Base-by-base conservation (phyloP, 1,284 basidiomycete genomes). In the Anthracocystis setariae region DNA sequence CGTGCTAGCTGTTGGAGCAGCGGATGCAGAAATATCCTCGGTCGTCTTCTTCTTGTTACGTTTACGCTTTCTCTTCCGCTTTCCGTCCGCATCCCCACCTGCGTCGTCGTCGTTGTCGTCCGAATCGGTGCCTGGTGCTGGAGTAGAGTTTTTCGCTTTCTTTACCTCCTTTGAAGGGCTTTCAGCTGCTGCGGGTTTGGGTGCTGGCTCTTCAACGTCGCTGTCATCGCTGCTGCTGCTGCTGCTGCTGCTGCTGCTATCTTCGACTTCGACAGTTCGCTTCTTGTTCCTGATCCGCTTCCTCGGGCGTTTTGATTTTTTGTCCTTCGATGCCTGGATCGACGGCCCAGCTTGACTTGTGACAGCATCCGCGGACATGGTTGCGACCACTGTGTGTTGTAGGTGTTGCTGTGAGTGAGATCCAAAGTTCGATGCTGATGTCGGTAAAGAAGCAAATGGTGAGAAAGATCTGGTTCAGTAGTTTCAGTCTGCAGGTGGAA, bases 61-160 rank as follows among this genome's bases (percentile, higher is more conserved):
- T 47, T 73, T 73, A 3, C 70, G 59, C 60, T 73, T 73, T 24
- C 70, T 50, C 46, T 73, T 73, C 27, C 64, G 60, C 43, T 73
- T 73, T 4, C 43, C 69, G 25, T 57, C 63, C 9, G 27, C 52
- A 12, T 64, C 46, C 23, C 33, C 60, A 33, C 27, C 46, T 27
- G 40, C 63, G 15, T 57, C 51, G 24, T 46, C 46, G 17, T 64
- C 57, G 35, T 48, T 46, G 13, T 51, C 39, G 45, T 45, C 50
- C 15, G 55, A 46, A 5, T 51, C 39, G 15, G 27, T 33, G 8
- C 56, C 54, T 2, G 46, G 29, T 29, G 29, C 29, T 12, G 29
- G 29, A 29, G 29, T 7, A 29, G 29, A 29, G 7, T 29, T 12
- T 12, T 33, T 8, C 5, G 37, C 5, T 21, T 45, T 37, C 39